Percentiles rank a stretch among this genome's conserved stretches.
phyloP scores from a whole-genome alignment of 2,329 filamentous ascomycete species.

The Aureobasidium pullulans region DNA sequence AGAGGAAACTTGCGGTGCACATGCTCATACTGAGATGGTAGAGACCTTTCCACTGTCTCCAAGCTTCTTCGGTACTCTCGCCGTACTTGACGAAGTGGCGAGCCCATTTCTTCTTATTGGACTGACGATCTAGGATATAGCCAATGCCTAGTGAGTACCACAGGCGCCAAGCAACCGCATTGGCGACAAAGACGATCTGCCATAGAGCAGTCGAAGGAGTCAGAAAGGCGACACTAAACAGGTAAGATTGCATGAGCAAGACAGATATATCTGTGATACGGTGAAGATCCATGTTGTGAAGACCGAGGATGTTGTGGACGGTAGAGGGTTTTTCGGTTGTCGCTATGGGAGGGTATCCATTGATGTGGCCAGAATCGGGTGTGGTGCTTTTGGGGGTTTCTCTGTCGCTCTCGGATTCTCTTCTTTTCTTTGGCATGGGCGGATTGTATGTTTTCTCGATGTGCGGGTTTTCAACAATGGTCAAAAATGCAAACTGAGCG shows the following conservation, averaged over 20 bases:
- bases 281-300: conserved; percentile 80
- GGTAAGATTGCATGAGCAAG: conserved; percentile 66
- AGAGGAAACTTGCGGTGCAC: conserved; percentile 81
- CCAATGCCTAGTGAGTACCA: conserved; percentile 92
- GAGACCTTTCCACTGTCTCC: conserved; percentile 95
- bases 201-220: conserved; percentile 71
- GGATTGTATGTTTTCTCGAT: conserved; percentile 98
- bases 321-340: conserved; percentile 51
- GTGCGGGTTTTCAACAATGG: conserved; percentile 89
- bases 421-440: conserved; percentile 60
- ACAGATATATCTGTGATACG: conserved; percentile 78
- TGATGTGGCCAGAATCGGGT: conserved; percentile 31
- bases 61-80: conserved; percentile 82
- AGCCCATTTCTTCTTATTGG: conserved; percentile 87
- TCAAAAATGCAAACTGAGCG: conserved; percentile 88
- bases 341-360: conserved; percentile 32
- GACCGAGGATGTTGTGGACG: conserved; percentile 76
- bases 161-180: conserved; percentile 75
- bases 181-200: conserved; percentile 71
- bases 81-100: conserved; percentile 96
- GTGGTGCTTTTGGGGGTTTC: conserved; percentile 34
- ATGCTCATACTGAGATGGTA: conserved; percentile 89
- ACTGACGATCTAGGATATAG: conserved; percentile 76
- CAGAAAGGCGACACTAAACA: conserved; percentile 63
- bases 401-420: conserved; percentile 28